Evolutionary conservation across 192 early-diverging fungal genomes (phyloP).

Genomic region (Coemansia guatemalensis): DNA sequence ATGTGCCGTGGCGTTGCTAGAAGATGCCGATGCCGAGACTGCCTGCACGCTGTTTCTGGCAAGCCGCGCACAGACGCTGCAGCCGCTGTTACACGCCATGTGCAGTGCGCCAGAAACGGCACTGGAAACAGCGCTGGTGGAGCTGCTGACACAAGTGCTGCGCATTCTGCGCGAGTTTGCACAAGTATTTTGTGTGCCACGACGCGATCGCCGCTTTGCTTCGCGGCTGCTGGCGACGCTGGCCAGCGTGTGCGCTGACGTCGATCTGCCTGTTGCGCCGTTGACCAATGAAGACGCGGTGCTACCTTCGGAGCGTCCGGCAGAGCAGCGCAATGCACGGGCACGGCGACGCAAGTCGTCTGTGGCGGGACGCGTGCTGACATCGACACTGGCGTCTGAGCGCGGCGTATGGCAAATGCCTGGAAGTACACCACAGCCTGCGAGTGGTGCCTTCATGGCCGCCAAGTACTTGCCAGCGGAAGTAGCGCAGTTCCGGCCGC

Average conservation of each 20-base stretch:
- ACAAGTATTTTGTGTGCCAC: slow-evolving; percentile 26
- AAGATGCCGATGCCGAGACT: slow-evolving; percentile 36
- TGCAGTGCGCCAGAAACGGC: background rate
- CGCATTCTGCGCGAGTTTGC: slow-evolving; percentile 35
- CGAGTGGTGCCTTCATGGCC: slow-evolving; percentile 31
- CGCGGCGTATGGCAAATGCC: background rate
- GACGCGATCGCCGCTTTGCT: slow-evolving; percentile 11
- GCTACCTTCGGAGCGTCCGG: slow-evolving; percentile 7
- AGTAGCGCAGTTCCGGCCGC: slow-evolving; percentile 39
- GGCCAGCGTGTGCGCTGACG: slow-evolving; percentile 41
- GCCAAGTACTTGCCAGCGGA: slow-evolving; percentile 40
- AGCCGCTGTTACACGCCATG: slow-evolving; percentile 18
- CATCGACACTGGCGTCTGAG: slow-evolving; percentile 16
- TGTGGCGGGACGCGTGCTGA: slow-evolving; percentile 37
- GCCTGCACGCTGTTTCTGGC: slow-evolving; percentile 43
- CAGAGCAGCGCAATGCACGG: slow-evolving; percentile 12
- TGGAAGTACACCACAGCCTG: background rate
- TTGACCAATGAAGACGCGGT: background rate
- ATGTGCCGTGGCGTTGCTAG: slow-evolving; percentile 39
- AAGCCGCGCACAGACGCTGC: slow-evolving; percentile 27
- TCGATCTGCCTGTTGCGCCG: slow-evolving; percentile 31
- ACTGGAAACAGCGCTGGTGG: slow-evolving; percentile 15
- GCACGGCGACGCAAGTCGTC: slow-evolving; percentile 42
- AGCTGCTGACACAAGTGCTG: slow-evolving; percentile 24
- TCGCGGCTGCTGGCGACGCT: slow-evolving; percentile 42